phyloP scores from a whole-genome alignment of 441 rosid species.

The Corymbia calophylla region DNA sequence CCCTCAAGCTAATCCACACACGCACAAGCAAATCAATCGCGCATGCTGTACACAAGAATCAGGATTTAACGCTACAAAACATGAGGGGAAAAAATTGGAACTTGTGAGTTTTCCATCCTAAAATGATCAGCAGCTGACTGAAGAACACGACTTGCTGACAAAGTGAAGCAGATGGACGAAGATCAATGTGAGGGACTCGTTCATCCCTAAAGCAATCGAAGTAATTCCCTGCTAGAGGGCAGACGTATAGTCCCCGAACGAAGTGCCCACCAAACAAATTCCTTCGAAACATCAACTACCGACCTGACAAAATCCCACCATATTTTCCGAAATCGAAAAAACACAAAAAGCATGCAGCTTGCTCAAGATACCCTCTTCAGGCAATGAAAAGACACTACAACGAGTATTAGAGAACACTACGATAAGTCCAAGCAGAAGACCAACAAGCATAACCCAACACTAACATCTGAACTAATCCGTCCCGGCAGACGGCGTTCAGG shows the following conservation, averaged over 20 bases:
- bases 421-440: not conserved
- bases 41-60: not conserved
- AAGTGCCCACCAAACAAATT: not conserved
- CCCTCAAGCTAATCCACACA: not conserved
- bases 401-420: not conserved
- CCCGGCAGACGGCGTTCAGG: not conserved
- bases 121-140: not conserved
- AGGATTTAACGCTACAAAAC: not conserved
- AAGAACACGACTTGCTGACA: not conserved
- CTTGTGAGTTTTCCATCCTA: not conserved
- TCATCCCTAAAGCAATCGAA: conserved; percentile 27
- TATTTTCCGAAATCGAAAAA: not conserved
- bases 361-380: not conserved
- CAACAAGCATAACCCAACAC: not conserved
- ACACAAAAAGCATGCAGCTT: not conserved
- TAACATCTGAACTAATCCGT: not conserved
- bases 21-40: not conserved
- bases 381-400: not conserved
- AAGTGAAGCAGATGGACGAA: not conserved
- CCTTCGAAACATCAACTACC: not conserved
- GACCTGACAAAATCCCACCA: not conserved
- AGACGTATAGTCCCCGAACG: conserved; percentile 16
- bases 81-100: not conserved
- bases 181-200: conserved; percentile 12
- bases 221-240: conserved; percentile 12